These are phyloP conservation scores for Pichia insulana DNA, from an alignment of 805 yeast genomes.

Conservation along the genomic window DNA sequence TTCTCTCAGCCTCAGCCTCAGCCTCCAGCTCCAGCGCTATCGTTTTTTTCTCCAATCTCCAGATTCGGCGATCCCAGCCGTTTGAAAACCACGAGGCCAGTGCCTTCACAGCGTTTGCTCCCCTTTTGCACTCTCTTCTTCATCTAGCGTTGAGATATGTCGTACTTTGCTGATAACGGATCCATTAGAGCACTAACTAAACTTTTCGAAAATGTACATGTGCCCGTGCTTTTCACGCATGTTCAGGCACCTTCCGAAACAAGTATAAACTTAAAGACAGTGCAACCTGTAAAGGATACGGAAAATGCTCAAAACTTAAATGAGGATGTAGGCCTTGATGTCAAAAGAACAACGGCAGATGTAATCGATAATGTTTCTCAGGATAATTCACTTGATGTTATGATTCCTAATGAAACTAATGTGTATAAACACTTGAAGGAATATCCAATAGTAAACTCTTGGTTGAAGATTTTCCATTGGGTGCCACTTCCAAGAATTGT, in stretches of 20 bases:
- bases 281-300: not conserved
- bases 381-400: not conserved
- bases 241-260: not conserved
- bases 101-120: too few relatives aligned
- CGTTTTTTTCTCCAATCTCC: too few relatives aligned
- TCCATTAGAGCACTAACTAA: constrained; percentile 2
- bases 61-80: too few relatives aligned
- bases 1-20: too few relatives aligned
- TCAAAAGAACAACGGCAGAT: too few relatives aligned
- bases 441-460: constrained; percentile 38
- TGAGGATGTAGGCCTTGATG: too few relatives aligned
- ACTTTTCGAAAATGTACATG: constrained; percentile 1
- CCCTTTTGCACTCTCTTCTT: not conserved
- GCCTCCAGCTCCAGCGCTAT: too few relatives aligned
- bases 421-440: constrained; percentile 34
- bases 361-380: too few relatives aligned
- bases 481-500: constrained; percentile 22
- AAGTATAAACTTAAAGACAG: not conserved
- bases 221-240: constrained; percentile 1
- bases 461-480: constrained; percentile 22
- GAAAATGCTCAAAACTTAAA: not conserved
- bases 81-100: too few relatives aligned
- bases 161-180: constrained; percentile 4
- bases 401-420: constrained; percentile 21
- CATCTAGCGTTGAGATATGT: not conserved